A percentile compares a stretch with the other conserved stretches of the same genome.
These are phyloP conservation scores for Epichloe gansuensis DNA, from an alignment of 2,329 filamentous ascomycete species.

Conservation along the genomic window DNA sequence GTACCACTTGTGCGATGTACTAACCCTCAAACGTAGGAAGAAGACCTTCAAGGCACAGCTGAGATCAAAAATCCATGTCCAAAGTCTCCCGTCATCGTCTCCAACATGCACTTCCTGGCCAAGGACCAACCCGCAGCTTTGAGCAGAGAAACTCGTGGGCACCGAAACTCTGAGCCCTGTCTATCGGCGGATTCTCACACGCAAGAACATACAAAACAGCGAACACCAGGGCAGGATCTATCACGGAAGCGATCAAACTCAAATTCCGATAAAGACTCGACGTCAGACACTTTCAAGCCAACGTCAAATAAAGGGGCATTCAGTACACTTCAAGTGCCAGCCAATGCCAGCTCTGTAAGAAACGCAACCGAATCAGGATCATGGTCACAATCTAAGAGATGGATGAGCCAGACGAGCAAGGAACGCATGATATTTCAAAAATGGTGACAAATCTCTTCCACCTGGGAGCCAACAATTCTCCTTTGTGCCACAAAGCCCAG, in stretches of 20 bases:
- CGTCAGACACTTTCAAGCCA: background rate
- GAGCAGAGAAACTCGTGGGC: background rate
- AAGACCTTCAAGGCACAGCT: background rate
- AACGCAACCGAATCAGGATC: slow-evolving; percentile 12
- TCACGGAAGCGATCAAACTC: background rate
- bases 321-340: background rate
- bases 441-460: slow-evolving; percentile 23
- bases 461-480: slow-evolving; percentile 24
- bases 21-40: background rate
- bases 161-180: background rate
- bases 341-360: background rate
- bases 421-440: slow-evolving; percentile 23
- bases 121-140: background rate
- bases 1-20: background rate
- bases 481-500: slow-evolving; percentile 24
- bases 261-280: background rate
- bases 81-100: background rate
- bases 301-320: slow-evolving; percentile 1
- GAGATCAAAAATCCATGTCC: background rate
- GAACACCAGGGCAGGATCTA: background rate
- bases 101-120: background rate
- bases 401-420: slow-evolving; percentile 23
- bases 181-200: background rate
- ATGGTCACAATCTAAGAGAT: slow-evolving; percentile 28
- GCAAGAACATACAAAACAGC: background rate